These are phyloP conservation scores for Phytopythium helicoides DNA, from an alignment of 352 stramenopile species.

Conservation along the genomic window DNA sequence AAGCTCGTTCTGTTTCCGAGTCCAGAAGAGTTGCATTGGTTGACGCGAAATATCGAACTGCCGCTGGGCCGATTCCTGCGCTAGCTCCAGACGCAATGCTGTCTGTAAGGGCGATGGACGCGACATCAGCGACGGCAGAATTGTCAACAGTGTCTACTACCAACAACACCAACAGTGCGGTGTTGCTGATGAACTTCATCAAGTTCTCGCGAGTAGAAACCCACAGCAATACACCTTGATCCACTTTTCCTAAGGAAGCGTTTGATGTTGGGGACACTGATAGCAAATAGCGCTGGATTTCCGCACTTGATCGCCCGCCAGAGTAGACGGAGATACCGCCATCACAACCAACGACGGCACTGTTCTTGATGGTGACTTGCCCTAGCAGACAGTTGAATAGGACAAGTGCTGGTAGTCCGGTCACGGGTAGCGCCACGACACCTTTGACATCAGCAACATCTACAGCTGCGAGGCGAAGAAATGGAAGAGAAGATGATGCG, in stretches of 20 bases:
- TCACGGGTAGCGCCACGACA: slow-evolving; percentile 6
- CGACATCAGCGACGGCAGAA: slow-evolving; percentile 23
- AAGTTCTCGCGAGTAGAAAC: slow-evolving; percentile 13
- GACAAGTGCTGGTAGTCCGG: slow-evolving; percentile 28
- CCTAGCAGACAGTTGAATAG: slow-evolving; percentile 22
- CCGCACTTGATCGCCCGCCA: slow-evolving; percentile 29
- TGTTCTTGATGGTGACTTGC: slow-evolving; percentile 1
- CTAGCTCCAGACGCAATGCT: slow-evolving; percentile 9
- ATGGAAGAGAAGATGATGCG: slow-evolving; percentile 2
- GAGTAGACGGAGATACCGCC: slow-evolving; percentile 18
- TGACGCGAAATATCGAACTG: slow-evolving; percentile 19
- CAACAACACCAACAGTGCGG: slow-evolving; percentile 31
- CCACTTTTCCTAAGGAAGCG: background rate
- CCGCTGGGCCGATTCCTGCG: slow-evolving; percentile 14
- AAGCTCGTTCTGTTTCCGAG: slow-evolving; percentile 3
- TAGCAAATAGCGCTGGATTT: slow-evolving; percentile 37
- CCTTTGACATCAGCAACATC: slow-evolving; percentile 16
- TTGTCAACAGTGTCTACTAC: slow-evolving; percentile 29
- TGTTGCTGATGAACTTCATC: slow-evolving; percentile 9
- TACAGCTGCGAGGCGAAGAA: slow-evolving; percentile 22
- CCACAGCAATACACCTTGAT: slow-evolving; percentile 8
- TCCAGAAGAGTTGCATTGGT: slow-evolving; percentile 19
- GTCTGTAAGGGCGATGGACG: slow-evolving; percentile 29
- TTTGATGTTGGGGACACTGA: slow-evolving; percentile 14
- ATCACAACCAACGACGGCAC: slow-evolving; percentile 4